These are phyloP conservation scores for Mycena albidolilacea DNA, from an alignment of 768 basidiomycete species.

Conservation along the genomic window DNA sequence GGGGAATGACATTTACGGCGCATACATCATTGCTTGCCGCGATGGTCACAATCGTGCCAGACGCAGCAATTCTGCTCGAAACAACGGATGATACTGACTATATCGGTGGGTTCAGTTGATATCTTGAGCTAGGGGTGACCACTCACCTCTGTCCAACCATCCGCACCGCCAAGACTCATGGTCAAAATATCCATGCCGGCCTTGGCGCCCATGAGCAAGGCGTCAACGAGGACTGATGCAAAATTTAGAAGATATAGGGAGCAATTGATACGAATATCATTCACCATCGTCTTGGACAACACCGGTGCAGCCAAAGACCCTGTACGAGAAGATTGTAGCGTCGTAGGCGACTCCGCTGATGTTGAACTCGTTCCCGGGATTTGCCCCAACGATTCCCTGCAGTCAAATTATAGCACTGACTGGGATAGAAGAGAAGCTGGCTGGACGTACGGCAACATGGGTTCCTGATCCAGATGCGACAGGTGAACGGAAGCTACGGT, in stretches of 20 bases:
- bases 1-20: slow-evolving; percentile 9
- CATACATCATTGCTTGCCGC: slow-evolving; percentile 69
- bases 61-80: slow-evolving; percentile 68
- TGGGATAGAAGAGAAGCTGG: neutral
- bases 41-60: slow-evolving; percentile 74
- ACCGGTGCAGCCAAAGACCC: slow-evolving; percentile 75
- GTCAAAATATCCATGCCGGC: slow-evolving; percentile 77
- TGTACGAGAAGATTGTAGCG: slow-evolving; percentile 67
- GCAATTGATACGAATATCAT: slow-evolving; percentile 29
- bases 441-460: slow-evolving; percentile 63
- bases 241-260: neutral
- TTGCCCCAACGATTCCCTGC: slow-evolving; percentile 73
- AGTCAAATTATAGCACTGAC: slow-evolving; percentile 43
- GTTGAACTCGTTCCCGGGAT: slow-evolving; percentile 73
- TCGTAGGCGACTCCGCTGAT: slow-evolving; percentile 80
- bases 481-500: neutral
- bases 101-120: too few relatives aligned
- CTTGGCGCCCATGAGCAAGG: slow-evolving; percentile 62
- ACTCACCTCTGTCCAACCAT: slow-evolving; percentile 73
- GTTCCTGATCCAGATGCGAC: slow-evolving; percentile 60
- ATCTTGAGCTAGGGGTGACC: too few relatives aligned
- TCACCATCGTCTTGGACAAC: slow-evolving; percentile 66
- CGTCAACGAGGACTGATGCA: slow-evolving; percentile 57
- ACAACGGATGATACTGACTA: slow-evolving; percentile 61
- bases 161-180: slow-evolving; percentile 73